Percentiles rank a stretch among this genome's conserved stretches.
Evolutionary conservation across 306 rosid species (phyloP).

Genomic region (Dryas alaskensis): DNA sequence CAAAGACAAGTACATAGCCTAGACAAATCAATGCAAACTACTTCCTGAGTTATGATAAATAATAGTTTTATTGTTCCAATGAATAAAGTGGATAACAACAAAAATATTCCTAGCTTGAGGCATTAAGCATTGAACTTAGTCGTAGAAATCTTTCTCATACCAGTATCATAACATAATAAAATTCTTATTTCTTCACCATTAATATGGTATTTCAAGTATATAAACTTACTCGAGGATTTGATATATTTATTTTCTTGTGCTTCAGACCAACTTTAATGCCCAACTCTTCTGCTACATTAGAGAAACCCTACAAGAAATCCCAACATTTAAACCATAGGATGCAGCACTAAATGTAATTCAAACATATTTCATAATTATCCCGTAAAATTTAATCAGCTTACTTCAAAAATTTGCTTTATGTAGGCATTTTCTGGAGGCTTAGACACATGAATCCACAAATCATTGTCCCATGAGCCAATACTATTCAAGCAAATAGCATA

Average conservation of each 20-base stretch:
- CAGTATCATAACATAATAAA: background rate
- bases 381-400: conserved; percentile 38
- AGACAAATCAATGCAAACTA: background rate
- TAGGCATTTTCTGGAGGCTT: conserved; percentile 95
- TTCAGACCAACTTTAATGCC: conserved; percentile 72
- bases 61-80: background rate
- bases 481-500: conserved; percentile 91
- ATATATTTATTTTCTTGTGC: conserved; percentile 98
- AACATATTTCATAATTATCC: conserved; percentile 1
- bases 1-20: background rate
- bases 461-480: conserved; percentile 91
- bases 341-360: conserved; percentile 24
- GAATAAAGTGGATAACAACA: background rate
- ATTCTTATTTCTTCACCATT: background rate
- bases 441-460: conserved; percentile 91
- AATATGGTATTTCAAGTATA: conserved; percentile 17
- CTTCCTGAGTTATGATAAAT: background rate
- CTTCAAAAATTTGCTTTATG: conserved; percentile 83
- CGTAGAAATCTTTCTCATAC: background rate
- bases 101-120: background rate
- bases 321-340: conserved; percentile 18
- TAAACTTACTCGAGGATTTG: conserved; percentile 89
- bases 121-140: background rate
- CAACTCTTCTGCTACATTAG: conserved; percentile 82
- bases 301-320: conserved; percentile 70